phyloP scores from a whole-genome alignment of 371 early-diverging fungal genomes.

The Mortierella sp. region DNA sequence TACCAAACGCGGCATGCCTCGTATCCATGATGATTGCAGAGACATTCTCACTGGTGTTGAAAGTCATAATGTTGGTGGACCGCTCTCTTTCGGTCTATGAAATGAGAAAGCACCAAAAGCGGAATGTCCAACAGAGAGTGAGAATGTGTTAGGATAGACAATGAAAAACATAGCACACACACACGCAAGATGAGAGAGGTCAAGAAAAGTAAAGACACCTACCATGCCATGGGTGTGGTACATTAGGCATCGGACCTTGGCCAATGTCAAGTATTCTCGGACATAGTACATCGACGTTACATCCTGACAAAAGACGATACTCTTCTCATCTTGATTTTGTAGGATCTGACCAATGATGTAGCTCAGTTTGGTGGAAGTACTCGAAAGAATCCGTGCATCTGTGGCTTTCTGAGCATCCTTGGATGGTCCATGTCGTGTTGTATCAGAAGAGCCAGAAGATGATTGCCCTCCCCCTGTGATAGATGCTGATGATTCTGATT shows the following conservation, averaged over 20 bases:
- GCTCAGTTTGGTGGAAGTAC: slow-evolving; percentile 63
- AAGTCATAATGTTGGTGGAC: slow-evolving; percentile 73
- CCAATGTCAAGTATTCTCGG: slow-evolving; percentile 60
- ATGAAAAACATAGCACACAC: background rate
- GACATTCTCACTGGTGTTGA: slow-evolving; percentile 73
- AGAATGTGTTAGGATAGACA: too few relatives aligned
- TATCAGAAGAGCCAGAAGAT: too few relatives aligned
- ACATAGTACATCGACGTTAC: slow-evolving; percentile 61
- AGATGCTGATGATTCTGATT: too few relatives aligned
- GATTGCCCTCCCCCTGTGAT: too few relatives aligned
- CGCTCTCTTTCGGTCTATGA: slow-evolving; percentile 60
- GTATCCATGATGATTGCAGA: slow-evolving; percentile 80
- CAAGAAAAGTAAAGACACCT: background rate
- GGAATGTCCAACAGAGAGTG: too few relatives aligned
- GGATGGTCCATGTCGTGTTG: too few relatives aligned
- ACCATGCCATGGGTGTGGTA: slow-evolving; percentile 63
- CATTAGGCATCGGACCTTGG: slow-evolving; percentile 64
- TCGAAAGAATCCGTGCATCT: slow-evolving; percentile 25
- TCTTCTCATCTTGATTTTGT: slow-evolving; percentile 62
- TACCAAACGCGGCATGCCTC: slow-evolving; percentile 73
- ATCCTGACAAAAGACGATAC: slow-evolving; percentile 67
- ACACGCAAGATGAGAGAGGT: too few relatives aligned
- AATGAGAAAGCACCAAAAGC: too few relatives aligned
- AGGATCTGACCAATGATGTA: slow-evolving; percentile 62
- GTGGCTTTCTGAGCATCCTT: too few relatives aligned